Evolutionary conservation across 164 flowering plant species (phyloP).

Genomic region (Platanus orientalis): DNA sequence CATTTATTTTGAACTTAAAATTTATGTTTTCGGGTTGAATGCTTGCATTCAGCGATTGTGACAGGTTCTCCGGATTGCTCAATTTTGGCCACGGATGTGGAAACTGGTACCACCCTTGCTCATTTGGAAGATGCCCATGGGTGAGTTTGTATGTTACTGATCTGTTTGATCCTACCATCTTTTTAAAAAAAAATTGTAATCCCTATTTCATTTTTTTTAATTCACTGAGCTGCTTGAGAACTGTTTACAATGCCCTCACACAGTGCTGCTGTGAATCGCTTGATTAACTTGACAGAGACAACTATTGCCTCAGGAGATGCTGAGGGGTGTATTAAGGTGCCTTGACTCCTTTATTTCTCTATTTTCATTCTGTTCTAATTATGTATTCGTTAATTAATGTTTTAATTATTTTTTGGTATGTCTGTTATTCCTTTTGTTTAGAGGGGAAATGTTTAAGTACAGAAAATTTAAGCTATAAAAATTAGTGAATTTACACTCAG

Average conservation of each 20-base stretch:
- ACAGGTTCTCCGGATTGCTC: slow-evolving; percentile 82
- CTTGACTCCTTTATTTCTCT: too few relatives aligned
- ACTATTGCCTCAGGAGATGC: slow-evolving; percentile 95
- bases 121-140: slow-evolving; percentile 76
- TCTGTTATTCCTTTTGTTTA: too few relatives aligned
- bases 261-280: slow-evolving; percentile 73
- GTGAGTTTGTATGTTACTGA: slow-evolving; percentile 28
- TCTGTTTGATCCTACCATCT: neutral
- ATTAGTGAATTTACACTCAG: too few relatives aligned
- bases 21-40: neutral
- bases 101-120: slow-evolving; percentile 64
- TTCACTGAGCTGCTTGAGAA: neutral
- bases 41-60: slow-evolving; percentile 44
- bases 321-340: slow-evolving; percentile 31
- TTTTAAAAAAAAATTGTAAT: too few relatives aligned
- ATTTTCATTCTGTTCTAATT: neutral
- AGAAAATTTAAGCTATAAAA: too few relatives aligned
- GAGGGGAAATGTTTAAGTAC: too few relatives aligned
- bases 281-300: slow-evolving; percentile 68
- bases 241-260: neutral
- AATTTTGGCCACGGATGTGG: slow-evolving; percentile 75
- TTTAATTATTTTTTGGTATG: too few relatives aligned
- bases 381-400: too few relatives aligned
- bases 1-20: neutral
- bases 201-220: neutral